Conservation (phyloP, 495 filamentous ascomycete genomes). For the Aspergillus carlsbadensis region DNA sequence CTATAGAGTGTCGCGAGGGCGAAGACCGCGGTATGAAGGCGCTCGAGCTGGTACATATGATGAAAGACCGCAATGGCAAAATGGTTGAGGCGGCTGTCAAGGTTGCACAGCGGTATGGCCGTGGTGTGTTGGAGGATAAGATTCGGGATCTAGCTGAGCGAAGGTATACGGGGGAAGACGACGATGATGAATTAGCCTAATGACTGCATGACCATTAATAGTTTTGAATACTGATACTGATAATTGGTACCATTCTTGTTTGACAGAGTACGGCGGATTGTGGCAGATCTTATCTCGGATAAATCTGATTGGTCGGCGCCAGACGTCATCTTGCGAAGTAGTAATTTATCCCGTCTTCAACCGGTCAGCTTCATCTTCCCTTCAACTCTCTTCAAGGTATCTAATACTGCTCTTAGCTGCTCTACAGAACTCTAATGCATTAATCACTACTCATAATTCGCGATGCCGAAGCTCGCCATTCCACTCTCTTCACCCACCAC, state of each 20-base stretch:
- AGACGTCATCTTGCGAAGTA: slow-evolving; percentile 7
- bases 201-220: slow-evolving; percentile 9
- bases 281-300: background rate
- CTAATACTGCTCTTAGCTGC: background rate
- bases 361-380: background rate
- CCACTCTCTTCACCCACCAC: slow-evolving; percentile 3
- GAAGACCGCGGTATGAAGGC: slow-evolving; percentile 94
- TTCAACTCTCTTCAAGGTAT: background rate
- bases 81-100: slow-evolving; percentile 86
- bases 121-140: slow-evolving; percentile 78
- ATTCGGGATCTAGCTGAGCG: slow-evolving; percentile 75
- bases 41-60: slow-evolving; percentile 75
- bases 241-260: slow-evolving; percentile 12
- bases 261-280: no score
- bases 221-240: background rate
- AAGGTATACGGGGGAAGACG: slow-evolving; percentile 56
- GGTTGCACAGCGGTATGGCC: slow-evolving; percentile 75
- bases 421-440: background rate
- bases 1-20: slow-evolving; percentile 83
- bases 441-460: slow-evolving; percentile 12
- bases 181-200: slow-evolving; percentile 51
- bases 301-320: slow-evolving; percentile 1
- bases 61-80: slow-evolving; percentile 74
- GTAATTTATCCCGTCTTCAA: background rate
- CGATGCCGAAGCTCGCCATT: slow-evolving; percentile 38